Conservation (phyloP, 129 eudicot genomes). For the Logfia minima region DNA sequence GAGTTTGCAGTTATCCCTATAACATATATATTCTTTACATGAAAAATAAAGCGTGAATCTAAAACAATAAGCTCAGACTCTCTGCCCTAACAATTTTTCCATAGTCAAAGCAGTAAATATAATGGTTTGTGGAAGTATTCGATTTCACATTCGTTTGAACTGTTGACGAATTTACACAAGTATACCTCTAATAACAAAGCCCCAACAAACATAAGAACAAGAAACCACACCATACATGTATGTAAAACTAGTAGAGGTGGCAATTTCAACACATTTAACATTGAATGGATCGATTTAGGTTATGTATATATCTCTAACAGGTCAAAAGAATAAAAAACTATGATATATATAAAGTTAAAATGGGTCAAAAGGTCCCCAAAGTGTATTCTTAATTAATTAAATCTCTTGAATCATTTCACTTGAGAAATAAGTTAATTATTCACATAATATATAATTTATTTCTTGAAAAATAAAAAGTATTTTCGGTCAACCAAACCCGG, state of each 20-base stretch:
- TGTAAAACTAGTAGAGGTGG: neutral
- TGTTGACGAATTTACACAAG: neutral
- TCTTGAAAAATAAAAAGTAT: neutral
- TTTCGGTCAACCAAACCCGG: neutral
- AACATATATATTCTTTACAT: neutral
- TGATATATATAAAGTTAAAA: neutral
- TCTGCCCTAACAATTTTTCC: neutral
- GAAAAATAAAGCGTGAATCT: neutral
- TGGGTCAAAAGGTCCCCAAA: neutral
- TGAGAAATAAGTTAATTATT: neutral
- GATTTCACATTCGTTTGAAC: neutral
- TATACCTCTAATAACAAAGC: slow-evolving; percentile 1
- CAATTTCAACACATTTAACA: neutral
- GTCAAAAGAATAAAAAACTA: neutral
- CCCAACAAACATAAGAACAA: neutral
- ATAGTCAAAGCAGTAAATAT: neutral
- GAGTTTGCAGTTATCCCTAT: neutral
- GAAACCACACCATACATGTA: neutral
- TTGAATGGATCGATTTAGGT: neutral
- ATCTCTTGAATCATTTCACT: neutral
- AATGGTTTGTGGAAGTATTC: neutral
- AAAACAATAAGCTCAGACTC: neutral
- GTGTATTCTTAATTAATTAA: slow-evolving; percentile 1
- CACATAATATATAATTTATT: neutral
- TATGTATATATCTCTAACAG: neutral